These are phyloP conservation scores for Hortiboletus flavorubellus DNA, from an alignment of 768 basidiomycete genomes.

Conservation along the genomic window DNA sequence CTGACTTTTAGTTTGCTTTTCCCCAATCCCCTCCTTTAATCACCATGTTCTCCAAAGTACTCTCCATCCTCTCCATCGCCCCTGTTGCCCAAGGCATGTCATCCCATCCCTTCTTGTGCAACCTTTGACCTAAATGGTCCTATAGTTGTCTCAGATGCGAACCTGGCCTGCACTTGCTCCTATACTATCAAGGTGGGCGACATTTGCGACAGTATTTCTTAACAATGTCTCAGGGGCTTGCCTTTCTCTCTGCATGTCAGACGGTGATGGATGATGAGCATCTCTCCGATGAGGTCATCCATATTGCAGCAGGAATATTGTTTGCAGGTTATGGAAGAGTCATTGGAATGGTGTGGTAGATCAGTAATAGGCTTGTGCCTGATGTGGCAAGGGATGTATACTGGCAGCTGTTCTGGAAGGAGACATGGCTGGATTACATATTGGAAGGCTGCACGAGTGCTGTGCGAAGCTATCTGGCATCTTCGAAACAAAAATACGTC, in stretches of 20 bases:
- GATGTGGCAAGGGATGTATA: constrained; percentile 34
- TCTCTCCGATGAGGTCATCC: too few species aligned
- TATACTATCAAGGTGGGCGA: too few species aligned
- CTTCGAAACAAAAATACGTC: too few species aligned
- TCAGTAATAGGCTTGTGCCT: constrained; percentile 27
- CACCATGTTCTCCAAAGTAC: constrained; percentile 37
- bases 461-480: too few species aligned
- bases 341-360: background rate
- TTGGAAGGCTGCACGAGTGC: too few species aligned
- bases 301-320: constrained; percentile 27
- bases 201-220: too few species aligned
- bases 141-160: constrained; percentile 25
- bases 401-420: background rate
- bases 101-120: background rate
- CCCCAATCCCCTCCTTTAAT: too few species aligned
- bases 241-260: too few species aligned
- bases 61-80: constrained; percentile 45
- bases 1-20: too few species aligned
- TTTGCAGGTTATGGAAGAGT: constrained; percentile 25
- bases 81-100: constrained; percentile 43
- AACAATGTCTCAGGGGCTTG: too few species aligned
- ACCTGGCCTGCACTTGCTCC: constrained; percentile 47
- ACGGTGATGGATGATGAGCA: too few species aligned
- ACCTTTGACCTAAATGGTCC: constrained; percentile 2
- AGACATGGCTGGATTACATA: too few species aligned